phyloP scores from a whole-genome alignment of 1,139 yeast genomes.

The Geotrichum australiense region DNA sequence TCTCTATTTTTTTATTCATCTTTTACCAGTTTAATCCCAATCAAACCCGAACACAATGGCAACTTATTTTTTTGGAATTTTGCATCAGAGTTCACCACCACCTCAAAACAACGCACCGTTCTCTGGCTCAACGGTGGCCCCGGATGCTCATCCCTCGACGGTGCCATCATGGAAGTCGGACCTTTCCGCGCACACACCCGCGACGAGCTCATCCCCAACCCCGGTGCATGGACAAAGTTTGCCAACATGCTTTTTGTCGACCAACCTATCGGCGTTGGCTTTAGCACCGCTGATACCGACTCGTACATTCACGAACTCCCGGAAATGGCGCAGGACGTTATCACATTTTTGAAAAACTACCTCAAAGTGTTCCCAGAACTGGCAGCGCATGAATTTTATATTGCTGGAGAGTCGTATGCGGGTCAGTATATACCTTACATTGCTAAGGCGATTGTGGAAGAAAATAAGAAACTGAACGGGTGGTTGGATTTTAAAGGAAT shows the following conservation, averaged over 20 bases:
- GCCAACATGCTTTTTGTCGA: slow-evolving; percentile 82
- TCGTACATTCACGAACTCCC: slow-evolving; percentile 52
- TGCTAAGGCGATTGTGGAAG: slow-evolving; percentile 53
- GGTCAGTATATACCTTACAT: slow-evolving; percentile 95
- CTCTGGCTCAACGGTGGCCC: slow-evolving; percentile 85
- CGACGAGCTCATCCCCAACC: slow-evolving; percentile 45
- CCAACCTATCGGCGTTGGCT: slow-evolving; percentile 95
- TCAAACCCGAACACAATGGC: slow-evolving; percentile 49
- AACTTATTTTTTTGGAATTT: slow-evolving; percentile 73
- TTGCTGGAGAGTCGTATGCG: slow-evolving; percentile 96
- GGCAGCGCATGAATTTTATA: slow-evolving; percentile 51
- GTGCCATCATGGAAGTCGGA: slow-evolving; percentile 89
- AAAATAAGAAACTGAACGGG: slow-evolving; percentile 34
- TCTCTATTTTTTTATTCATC: too few species aligned
- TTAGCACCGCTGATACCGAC: slow-evolving; percentile 49
- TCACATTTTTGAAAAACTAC: slow-evolving; percentile 60
- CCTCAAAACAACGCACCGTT: slow-evolving; percentile 29
- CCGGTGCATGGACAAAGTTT: slow-evolving; percentile 79
- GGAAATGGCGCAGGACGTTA: slow-evolving; percentile 50
- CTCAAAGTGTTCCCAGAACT: slow-evolving; percentile 72
- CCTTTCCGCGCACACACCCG: slow-evolving; percentile 61
- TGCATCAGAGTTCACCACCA: slow-evolving; percentile 28
- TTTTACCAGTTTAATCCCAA: slow-evolving; percentile 37
- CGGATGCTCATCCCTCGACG: slow-evolving; percentile 97
- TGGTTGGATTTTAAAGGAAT: slow-evolving; percentile 52